Evolutionary conservation across 2,329 filamentous ascomycete species (phyloP).

Genomic region (Neonectria coccinea): DNA sequence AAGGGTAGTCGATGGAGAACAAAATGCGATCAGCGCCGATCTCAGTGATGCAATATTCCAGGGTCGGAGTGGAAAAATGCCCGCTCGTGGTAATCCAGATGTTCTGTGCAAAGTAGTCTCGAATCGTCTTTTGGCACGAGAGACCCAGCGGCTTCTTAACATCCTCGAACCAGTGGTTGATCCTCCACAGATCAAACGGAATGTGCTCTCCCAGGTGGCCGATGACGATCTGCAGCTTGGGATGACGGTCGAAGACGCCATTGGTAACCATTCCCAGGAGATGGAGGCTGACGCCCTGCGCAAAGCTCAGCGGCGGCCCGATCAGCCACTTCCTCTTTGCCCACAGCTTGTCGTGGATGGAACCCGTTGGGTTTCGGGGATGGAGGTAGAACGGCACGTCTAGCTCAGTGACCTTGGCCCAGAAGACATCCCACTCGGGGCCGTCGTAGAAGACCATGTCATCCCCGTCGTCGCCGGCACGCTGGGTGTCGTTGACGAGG

Average conservation of each 20-base stretch:
- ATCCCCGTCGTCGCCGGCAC: conserved; percentile 67
- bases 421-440: conserved; percentile 71
- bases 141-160: conserved; percentile 63
- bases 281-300: conserved; percentile 69
- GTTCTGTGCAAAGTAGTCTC: conserved; percentile 66
- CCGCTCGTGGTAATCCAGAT: conserved; percentile 69
- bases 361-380: conserved; percentile 68
- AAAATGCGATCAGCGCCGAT: conserved; percentile 63
- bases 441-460: conserved; percentile 74
- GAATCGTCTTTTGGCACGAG: conserved; percentile 61
- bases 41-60: conserved; percentile 62
- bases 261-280: conserved; percentile 63
- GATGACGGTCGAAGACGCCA: conserved; percentile 62
- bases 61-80: conserved; percentile 65
- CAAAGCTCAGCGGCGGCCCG: conserved; percentile 69
- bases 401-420: conserved; percentile 67
- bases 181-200: conserved; percentile 62
- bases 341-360: conserved; percentile 68
- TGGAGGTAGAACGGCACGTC: conserved; percentile 75
- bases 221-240: conserved; percentile 59
- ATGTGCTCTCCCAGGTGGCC: conserved; percentile 63
- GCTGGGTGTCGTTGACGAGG: conserved; percentile 72
- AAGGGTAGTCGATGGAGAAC: conserved; percentile 67
- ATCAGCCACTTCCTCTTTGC: conserved; percentile 69
- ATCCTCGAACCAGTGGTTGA: conserved; percentile 68